These are phyloP conservation scores for Cladosporium sp. DNA, from an alignment of 2,329 filamentous ascomycete species.

Conservation along the genomic window DNA sequence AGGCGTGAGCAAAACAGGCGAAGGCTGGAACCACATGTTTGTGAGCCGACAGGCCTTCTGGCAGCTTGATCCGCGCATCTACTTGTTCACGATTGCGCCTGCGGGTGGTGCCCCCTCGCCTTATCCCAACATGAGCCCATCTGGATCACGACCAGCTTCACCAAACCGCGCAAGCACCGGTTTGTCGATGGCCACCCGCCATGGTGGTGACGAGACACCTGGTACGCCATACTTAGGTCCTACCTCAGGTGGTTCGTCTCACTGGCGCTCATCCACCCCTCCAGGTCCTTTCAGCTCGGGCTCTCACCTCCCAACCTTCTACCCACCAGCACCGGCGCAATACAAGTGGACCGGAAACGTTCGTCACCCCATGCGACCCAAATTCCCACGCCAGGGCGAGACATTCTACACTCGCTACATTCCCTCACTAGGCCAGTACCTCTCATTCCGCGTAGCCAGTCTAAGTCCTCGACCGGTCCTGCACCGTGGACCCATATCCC, in stretches of 20 bases:
- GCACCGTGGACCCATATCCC: constrained; percentile 54
- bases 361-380: constrained; percentile 81
- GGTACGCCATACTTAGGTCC: constrained; percentile 6
- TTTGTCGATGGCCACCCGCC: constrained; percentile 7
- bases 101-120: constrained; percentile 34
- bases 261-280: constrained; percentile 31
- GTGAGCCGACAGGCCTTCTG: constrained; percentile 78
- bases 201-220: constrained; percentile 5
- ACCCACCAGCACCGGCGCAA: constrained; percentile 75
- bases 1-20: constrained; percentile 39
- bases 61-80: constrained; percentile 83
- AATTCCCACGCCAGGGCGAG: constrained; percentile 84
- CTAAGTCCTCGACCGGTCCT: constrained; percentile 60
- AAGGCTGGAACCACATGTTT: constrained; percentile 76
- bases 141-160: constrained; percentile 48
- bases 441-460: constrained; percentile 83
- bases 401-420: constrained; percentile 87
- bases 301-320: constrained; percentile 86
- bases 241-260: not conserved
- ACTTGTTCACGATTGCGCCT: constrained; percentile 78
- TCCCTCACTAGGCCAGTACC: constrained; percentile 74
- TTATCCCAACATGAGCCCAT: constrained; percentile 48
- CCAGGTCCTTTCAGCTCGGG: constrained; percentile 72
- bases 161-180: constrained; percentile 33
- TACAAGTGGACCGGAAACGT: constrained; percentile 74